These are phyloP conservation scores for Termitomyces sp. DNA, from an alignment of 768 basidiomycete species.

Conservation along the genomic window DNA sequence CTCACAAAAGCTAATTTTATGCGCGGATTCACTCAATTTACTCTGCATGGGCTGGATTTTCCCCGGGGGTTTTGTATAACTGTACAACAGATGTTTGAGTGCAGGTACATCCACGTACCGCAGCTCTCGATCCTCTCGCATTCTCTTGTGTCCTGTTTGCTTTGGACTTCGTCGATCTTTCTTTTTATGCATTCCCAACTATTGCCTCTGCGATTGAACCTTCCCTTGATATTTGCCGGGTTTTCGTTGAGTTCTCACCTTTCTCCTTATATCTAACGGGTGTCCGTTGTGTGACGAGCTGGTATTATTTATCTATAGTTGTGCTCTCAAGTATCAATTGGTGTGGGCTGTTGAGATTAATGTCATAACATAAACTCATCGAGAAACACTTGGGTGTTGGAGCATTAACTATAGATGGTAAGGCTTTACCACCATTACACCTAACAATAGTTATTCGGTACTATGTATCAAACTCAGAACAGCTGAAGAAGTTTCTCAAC, in stretches of 20 bases:
- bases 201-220: constrained; percentile 7
- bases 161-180: background rate
- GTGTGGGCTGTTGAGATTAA: background rate
- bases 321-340: background rate
- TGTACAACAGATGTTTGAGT: constrained; percentile 13
- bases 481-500: background rate
- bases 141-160: background rate
- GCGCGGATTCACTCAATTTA: constrained; percentile 1
- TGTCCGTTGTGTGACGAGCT: constrained; percentile 1
- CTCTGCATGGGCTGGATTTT: constrained; percentile 9
- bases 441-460: background rate
- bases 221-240: background rate
- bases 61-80: constrained; percentile 10
- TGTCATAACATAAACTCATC: too few relatives aligned
- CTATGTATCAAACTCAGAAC: background rate
- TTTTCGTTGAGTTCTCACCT: background rate
- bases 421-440: background rate
- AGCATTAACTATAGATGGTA: background rate
- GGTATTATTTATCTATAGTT: constrained; percentile 8
- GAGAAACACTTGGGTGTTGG: background rate
- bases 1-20: constrained; percentile 12
- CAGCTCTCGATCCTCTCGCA: background rate
- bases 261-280: background rate
- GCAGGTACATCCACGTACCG: constrained; percentile 3
- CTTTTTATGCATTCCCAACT: background rate